Base-by-base conservation (phyloP, 2,329 filamentous ascomycete genomes). In the Fusarium liriodendri region DNA sequence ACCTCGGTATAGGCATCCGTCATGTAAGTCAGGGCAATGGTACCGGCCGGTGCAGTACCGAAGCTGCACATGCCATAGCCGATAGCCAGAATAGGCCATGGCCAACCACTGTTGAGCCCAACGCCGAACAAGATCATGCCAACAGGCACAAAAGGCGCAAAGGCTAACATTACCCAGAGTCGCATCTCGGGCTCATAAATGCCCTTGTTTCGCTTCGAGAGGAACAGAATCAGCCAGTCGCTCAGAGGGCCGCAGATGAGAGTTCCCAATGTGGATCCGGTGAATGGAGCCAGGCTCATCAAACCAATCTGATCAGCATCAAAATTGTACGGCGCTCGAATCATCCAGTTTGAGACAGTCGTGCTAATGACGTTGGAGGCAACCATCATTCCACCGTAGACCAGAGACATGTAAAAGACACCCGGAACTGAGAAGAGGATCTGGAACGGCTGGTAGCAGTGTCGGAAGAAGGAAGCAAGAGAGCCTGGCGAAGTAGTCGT, bases 121-220 rank as follows among this genome's bases (percentile, higher is more conserved):
- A 62, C 33, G 1, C 64, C 57, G n/a, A 62, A 62, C 9, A 66
- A 2, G 5, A 66, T 33, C 40, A 55, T 55, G 1, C 64, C 57
- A 20, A 55, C 16, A 2, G 64, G 64, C 6, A 66, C 57, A 25
- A 62, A 57, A 0, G 64, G 47, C 2, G 50, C 50, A 29, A 55
- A 55, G 4, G 50, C 50, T 4, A 25, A 2, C 32, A 59, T 37
- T 2, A 37, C 20, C 35, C n/a, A 67, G 5, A 86, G 73, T 2
- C 84, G 78, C 80, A 85, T 85, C 62, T 86, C 84, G 0, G 84
- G 84, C 67, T 86, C 84, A 52, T 83, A 85, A 35, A 83, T 79
- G 8, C 83, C 84, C 2, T 79, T 78, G 11, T 85, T 85, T 0
- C 81, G 77, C 20, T 77, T 79, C 0, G 84, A 76, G 13, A 84